Evolutionary conservation across 371 early-diverging fungal species (phyloP), one percentile per base, ranked within the genome.

Genomic region (Rhizopus arrhizus): DNA sequence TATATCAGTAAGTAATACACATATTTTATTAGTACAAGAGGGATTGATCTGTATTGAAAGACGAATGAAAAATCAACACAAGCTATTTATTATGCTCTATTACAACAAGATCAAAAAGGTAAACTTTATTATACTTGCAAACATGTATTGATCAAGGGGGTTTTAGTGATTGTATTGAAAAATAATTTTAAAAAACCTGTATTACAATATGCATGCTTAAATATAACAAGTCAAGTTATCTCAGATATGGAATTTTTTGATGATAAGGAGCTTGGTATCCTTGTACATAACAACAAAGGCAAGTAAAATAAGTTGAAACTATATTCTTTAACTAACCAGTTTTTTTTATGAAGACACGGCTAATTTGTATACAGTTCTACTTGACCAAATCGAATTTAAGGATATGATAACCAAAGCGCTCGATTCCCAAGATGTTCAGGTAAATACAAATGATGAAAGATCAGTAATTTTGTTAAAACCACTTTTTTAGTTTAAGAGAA

Each of bases 181-280:
- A 59, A 13, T 10, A 33, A 34, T 4, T 53, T 68, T 40, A 38
- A 33, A 8, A 41, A 47, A 22, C 12, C 46, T 0, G 8, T 13
- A 32, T 9, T 64, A 5, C 34, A 56, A 38, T 64, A 60, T n/a
- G 49, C 53, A n/a, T 33, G 48, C 13, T 43, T 49, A 8, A 12
- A 3, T 7, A 16, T 49, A 15, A 12, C 31, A 5, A 7, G 35
- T 11, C 60, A 56, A 4, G 29, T 10, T 8, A 43, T 68, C 2
- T 49, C 68, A 10, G 68, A 64, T 49, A 22, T 61, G n/a, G 58
- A 64, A n/a, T 68, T 68, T 40, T 68, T 68, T 58, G 68, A 68
- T 52, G 34, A 43, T n/a, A 46, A 57, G 13, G 68, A 68, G n/a
- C 42, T 68, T 1, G 59, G 61, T 5, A 42, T 64, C 8, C 34